These are phyloP conservation scores for Amyloporia xantha DNA, from an alignment of 768 basidiomycete species.

Conservation along the genomic window DNA sequence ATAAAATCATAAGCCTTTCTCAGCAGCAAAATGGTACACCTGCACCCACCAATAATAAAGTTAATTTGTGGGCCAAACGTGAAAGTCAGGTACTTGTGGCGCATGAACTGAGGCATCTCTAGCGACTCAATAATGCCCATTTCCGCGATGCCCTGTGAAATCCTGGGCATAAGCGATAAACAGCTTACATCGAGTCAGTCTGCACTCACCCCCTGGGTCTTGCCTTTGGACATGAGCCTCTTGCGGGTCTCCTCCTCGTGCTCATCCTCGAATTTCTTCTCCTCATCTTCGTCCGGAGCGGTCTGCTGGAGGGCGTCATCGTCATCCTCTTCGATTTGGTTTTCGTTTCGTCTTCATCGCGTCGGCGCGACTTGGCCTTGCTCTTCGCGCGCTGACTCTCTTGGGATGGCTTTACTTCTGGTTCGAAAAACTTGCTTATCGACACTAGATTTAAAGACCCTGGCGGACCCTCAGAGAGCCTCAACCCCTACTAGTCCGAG, in stretches of 20 bases:
- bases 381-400: slow-evolving; percentile 23
- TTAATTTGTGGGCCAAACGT: slow-evolving; percentile 91
- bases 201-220: slow-evolving; percentile 42
- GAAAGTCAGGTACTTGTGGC: slow-evolving; percentile 79
- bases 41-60: slow-evolving; percentile 81
- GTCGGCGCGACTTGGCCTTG: slow-evolving; percentile 18
- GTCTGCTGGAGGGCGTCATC: slow-evolving; percentile 22
- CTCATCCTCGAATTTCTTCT: slow-evolving; percentile 58
- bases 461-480: too few species aligned
- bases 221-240: slow-evolving; percentile 39
- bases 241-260: slow-evolving; percentile 50
- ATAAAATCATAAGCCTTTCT: slow-evolving; percentile 4
- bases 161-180: neutral
- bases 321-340: slow-evolving; percentile 28
- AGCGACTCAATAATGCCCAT: slow-evolving; percentile 84
- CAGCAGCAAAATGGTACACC: too few species aligned
- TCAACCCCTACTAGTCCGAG: too few species aligned
- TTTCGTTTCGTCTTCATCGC: slow-evolving; percentile 26
- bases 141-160: slow-evolving; percentile 78
- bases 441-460: too few species aligned
- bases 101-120: slow-evolving; percentile 94
- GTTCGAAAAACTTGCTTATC: too few species aligned
- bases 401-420: too few species aligned
- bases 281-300: slow-evolving; percentile 43
- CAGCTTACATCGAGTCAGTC: neutral